Evolutionary conservation across 2,329 filamentous ascomycete genomes (phyloP).

Genomic region (Penicillium sp.): DNA sequence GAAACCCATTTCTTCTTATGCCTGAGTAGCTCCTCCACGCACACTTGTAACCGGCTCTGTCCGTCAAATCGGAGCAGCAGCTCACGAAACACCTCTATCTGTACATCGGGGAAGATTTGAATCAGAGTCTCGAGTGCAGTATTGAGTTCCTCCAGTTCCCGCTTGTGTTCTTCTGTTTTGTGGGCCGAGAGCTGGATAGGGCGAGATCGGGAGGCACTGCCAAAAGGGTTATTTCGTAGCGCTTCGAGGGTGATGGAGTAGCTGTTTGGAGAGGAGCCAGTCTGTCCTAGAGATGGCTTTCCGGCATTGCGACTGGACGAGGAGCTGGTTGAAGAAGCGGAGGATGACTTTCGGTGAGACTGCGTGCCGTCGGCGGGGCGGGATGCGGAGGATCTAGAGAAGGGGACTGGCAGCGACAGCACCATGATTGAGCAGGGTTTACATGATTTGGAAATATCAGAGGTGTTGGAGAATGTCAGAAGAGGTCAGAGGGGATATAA

Average conservation of each 20-base stretch:
- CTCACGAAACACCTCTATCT: conserved; percentile 48
- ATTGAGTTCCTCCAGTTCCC: conserved; percentile 42
- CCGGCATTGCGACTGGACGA: conserved; percentile 12
- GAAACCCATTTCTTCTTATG: conserved; percentile 48
- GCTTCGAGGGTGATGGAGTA: conserved; percentile 42
- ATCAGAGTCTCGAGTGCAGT: conserved; percentile 39
- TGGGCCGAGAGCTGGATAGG: conserved; percentile 16
- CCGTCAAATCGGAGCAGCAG: conserved; percentile 46
- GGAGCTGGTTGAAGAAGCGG: conserved; percentile 10
- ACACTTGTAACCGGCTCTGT: conserved; percentile 45
- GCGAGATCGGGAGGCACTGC: conserved; percentile 27
- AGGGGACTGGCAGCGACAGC: conserved; percentile 38
- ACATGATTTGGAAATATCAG: conserved; percentile 25
- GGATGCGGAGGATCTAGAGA: conserved; percentile 30
- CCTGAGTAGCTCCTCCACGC: conserved; percentile 46
- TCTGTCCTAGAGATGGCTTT: conserved; percentile 12
- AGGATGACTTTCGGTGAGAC: conserved; percentile 13
- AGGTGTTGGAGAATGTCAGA: background rate
- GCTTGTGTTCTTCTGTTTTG: conserved; percentile 29
- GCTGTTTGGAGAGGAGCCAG: conserved; percentile 18
- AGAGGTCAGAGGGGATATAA: background rate
- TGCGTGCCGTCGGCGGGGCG: conserved; percentile 26
- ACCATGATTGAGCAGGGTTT: conserved; percentile 32
- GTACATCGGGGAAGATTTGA: conserved; percentile 46
- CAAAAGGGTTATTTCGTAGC: conserved; percentile 45